phyloP scores from a whole-genome alignment of 768 basidiomycete species.

The Agaricus bisporus region DNA sequence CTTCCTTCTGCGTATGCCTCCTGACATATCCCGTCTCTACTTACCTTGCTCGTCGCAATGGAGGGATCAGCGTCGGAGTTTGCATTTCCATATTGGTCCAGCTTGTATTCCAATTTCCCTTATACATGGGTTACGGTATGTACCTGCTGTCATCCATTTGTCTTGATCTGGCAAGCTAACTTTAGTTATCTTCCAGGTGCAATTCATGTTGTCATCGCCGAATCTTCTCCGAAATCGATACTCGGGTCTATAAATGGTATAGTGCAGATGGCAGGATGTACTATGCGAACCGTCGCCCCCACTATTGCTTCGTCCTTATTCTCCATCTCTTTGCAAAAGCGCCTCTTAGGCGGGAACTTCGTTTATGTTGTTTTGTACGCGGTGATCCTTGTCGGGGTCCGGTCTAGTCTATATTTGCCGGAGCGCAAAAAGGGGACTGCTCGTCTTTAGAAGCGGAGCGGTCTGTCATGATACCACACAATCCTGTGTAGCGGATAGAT shows the following conservation, averaged over 20 bases:
- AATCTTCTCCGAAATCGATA: constrained; percentile 29
- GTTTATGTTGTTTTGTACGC: constrained; percentile 31
- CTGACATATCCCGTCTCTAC: constrained; percentile 28
- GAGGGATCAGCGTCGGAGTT: constrained; percentile 22
- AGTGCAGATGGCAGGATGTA: constrained; percentile 45
- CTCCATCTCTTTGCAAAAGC: constrained; percentile 40
- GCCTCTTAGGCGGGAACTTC: constrained; percentile 40
- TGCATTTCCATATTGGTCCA: constrained; percentile 30
- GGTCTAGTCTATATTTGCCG: not conserved
- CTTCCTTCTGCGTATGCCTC: constrained; percentile 20
- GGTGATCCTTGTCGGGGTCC: constrained; percentile 20
- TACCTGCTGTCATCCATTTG: not conserved
- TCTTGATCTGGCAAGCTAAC: not conserved
- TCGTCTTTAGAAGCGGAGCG: not conserved
- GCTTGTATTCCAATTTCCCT: constrained; percentile 20
- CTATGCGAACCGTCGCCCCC: constrained; percentile 46
- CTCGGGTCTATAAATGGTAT: constrained; percentile 51
- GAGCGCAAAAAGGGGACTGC: not conserved
- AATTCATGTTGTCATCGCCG: constrained; percentile 39
- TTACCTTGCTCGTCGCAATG: constrained; percentile 26
- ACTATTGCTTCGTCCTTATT: constrained; percentile 51
- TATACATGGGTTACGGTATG: constrained; percentile 32
- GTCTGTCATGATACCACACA: not conserved
- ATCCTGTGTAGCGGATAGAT: no score
- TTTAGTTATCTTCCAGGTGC: constrained; percentile 29